Conservation (phyloP, 1,139 yeast species). For the Sugiyamaella xylanicola region DNA sequence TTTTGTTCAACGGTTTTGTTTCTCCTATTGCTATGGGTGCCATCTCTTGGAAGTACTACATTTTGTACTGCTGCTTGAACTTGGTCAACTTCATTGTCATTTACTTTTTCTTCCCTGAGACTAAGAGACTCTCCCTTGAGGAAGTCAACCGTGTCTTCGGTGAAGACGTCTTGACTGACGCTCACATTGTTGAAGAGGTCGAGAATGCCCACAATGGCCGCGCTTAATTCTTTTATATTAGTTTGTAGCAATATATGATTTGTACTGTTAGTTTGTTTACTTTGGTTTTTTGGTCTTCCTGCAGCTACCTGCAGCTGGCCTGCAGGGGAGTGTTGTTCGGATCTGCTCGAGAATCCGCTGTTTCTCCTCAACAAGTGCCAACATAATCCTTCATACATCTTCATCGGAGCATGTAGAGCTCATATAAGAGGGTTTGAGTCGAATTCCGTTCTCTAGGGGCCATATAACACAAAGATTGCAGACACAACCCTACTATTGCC, state of each 20-base stretch:
- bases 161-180: conserved; percentile 15
- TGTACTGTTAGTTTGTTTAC: no score
- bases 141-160: conserved; percentile 50
- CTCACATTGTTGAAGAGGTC: conserved; percentile 10
- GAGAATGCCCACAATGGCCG: conserved; percentile 2
- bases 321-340: no score
- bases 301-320: no score
- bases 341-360: no score
- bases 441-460: no score
- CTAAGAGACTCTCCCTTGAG: conserved; percentile 51
- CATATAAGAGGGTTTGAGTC: no score
- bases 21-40: conserved; percentile 61
- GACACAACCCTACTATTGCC: no score
- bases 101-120: conserved; percentile 50
- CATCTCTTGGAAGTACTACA: conserved; percentile 46
- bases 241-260: conserved; percentile 6
- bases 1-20: conserved; percentile 50
- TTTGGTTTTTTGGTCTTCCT: background rate
- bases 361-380: no score
- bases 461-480: no score
- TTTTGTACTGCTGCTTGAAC: conserved; percentile 41
- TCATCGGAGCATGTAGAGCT: no score
- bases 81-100: conserved; percentile 35
- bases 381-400: no score
- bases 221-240: background rate